Evolutionary conservation across 257 asterid species (phyloP).

Genomic region (Plantago ovata): DNA sequence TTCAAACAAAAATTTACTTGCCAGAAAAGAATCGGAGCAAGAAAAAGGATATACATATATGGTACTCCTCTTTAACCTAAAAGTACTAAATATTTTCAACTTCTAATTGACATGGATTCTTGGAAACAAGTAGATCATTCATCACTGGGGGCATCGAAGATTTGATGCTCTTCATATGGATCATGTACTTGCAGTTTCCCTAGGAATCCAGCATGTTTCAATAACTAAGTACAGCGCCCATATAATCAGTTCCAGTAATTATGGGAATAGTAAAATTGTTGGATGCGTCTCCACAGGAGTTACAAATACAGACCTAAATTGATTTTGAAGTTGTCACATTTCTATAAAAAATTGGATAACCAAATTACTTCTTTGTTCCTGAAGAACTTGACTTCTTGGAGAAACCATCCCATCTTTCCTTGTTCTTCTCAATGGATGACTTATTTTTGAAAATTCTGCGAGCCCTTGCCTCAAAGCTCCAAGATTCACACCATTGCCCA

Average conservation of each 20-base stretch:
- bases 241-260: conserved; percentile 14
- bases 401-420: conserved; percentile 37
- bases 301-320: not conserved
- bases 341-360: not conserved
- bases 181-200: not conserved
- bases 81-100: too few species aligned
- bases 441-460: conserved; percentile 23
- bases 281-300: conserved; percentile 8
- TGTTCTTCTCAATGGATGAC: conserved; percentile 31
- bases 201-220: conserved; percentile 8
- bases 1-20: too few species aligned
- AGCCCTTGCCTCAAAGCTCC: conserved; percentile 36
- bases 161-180: not conserved
- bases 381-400: conserved; percentile 31
- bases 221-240: conserved; percentile 2
- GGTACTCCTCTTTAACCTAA: too few species aligned
- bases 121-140: too few species aligned
- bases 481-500: conserved; percentile 32
- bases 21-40: too few species aligned
- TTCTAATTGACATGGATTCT: too few species aligned
- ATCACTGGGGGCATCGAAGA: too few species aligned
- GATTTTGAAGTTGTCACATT: not conserved
- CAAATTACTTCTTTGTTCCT: conserved; percentile 5
- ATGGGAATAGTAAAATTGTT: conserved; percentile 6
- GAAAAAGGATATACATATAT: too few species aligned